Evolutionary conservation across 2,329 filamentous ascomycete genomes (phyloP).

Genomic region (Penicillium sp.): DNA sequence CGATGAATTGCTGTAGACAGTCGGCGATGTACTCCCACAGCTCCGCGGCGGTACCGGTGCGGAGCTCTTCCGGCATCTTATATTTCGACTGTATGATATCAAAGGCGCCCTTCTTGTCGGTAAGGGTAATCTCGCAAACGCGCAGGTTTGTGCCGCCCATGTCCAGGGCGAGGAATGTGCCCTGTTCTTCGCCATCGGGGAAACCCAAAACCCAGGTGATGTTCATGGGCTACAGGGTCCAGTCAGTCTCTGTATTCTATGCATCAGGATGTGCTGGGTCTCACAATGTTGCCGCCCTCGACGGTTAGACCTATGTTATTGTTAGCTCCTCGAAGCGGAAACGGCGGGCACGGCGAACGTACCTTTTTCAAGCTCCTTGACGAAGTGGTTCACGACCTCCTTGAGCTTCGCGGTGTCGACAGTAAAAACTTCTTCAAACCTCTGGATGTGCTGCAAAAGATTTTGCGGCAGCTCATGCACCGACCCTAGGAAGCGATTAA

Average conservation of each 20-base stretch:
- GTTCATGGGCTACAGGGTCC: conserved; percentile 77
- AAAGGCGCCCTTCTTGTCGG: conserved; percentile 82
- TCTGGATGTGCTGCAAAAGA: conserved; percentile 73
- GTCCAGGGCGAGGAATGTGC: conserved; percentile 83
- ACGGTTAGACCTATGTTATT: conserved; percentile 63
- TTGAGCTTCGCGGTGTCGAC: conserved; percentile 77
- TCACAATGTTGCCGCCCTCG: conserved; percentile 87
- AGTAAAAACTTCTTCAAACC: conserved; percentile 77
- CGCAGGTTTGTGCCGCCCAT: conserved; percentile 96
- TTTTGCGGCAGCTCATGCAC: conserved; percentile 87
- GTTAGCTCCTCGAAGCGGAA: conserved; percentile 7
- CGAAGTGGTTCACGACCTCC: conserved; percentile 83
- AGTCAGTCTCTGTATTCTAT: conserved; percentile 14
- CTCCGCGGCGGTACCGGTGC: conserved; percentile 76
- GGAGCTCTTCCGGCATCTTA: conserved; percentile 87
- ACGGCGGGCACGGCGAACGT: conserved; percentile 20
- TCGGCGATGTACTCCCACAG: conserved; percentile 95
- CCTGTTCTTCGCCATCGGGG: conserved; percentile 80
- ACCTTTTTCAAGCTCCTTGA: conserved; percentile 83
- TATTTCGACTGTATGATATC: conserved; percentile 97
- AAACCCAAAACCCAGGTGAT: conserved; percentile 92
- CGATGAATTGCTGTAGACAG: conserved; percentile 83
- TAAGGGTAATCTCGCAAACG: conserved; percentile 87
- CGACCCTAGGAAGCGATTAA: conserved; percentile 57
- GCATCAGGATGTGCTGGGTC: conserved; percentile 29